Evolutionary conservation across 306 rosid species (phyloP).

Genomic region (Begonia loranthoides): DNA sequence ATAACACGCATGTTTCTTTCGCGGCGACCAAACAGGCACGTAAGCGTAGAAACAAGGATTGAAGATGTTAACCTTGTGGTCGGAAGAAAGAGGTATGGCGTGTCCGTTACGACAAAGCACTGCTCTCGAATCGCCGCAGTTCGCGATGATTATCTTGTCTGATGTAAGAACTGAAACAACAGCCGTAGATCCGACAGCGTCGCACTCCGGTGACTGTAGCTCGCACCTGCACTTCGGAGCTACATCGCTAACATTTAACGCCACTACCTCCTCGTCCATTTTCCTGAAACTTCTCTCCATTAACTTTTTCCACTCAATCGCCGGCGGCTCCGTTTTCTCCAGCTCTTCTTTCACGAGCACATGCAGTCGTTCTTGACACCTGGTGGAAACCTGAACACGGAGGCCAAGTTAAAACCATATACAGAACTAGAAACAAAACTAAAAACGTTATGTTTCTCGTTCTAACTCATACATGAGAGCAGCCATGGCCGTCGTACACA

Average conservation of each 20-base stretch:
- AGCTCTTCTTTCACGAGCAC: not conserved
- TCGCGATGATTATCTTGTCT: not conserved
- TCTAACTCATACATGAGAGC: not conserved
- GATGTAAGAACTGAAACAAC: not conserved
- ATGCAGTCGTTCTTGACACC: not conserved
- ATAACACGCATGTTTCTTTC: no score
- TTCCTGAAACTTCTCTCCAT: not conserved
- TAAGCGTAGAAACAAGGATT: no score
- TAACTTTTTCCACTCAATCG: not conserved
- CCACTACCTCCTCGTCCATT: not conserved
- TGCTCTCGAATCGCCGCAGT: not conserved
- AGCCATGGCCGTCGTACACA: constrained; percentile 1
- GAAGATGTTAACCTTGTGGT: not conserved
- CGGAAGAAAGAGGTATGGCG: not conserved
- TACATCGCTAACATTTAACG: not conserved
- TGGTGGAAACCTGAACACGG: not conserved
- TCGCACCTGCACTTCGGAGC: not conserved
- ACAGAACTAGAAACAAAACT: not conserved
- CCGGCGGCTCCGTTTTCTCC: not conserved
- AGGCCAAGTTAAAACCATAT: not conserved
- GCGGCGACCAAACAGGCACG: no score
- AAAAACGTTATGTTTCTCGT: no score
- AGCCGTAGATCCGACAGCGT: constrained; percentile 1
- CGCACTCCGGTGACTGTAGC: not conserved
- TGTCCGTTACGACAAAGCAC: not conserved